Conservation (phyloP, 805 yeast genomes). For the Komagataella pseudopastoris region DNA sequence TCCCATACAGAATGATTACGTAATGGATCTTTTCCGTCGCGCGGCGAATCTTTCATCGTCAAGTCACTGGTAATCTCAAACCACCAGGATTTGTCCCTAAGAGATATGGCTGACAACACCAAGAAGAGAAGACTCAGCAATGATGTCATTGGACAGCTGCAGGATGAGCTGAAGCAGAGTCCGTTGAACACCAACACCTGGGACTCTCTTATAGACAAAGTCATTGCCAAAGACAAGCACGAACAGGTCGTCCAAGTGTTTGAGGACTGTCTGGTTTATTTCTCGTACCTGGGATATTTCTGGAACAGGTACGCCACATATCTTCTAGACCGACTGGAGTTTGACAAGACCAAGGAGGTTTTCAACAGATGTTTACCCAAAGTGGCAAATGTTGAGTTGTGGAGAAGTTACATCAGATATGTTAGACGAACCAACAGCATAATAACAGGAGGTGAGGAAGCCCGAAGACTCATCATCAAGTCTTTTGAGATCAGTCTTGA, state of each 20-base stretch:
- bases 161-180: conserved; percentile 35
- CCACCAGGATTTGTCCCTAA: background rate
- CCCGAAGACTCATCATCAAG: conserved; percentile 56
- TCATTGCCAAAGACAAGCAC: conserved; percentile 38
- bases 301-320: conserved; percentile 66
- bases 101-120: background rate
- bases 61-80: background rate
- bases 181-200: conserved; percentile 44
- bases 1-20: background rate
- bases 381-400: conserved; percentile 52
- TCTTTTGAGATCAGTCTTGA: conserved; percentile 77
- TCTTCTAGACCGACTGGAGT: conserved; percentile 45
- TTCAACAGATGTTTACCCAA: conserved; percentile 51
- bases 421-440: conserved; percentile 59
- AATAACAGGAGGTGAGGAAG: conserved; percentile 72
- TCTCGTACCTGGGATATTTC: conserved; percentile 55
- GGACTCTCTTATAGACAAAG: conserved; percentile 35
- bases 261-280: conserved; percentile 45
- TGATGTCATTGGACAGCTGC: conserved; percentile 38
- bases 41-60: background rate
- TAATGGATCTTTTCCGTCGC: background rate
- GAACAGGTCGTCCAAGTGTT: conserved; percentile 46
- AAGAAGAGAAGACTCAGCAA: conserved; percentile 2
- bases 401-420: conserved; percentile 67
- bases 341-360: conserved; percentile 48